Evolutionary conservation across 345 rosid genomes (phyloP).

Genomic region (Citrus sinensis): DVS_A1.0 CM039164.1:26612001-26612500

Average conservation of each 20-base stretch:
- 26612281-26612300: constrained; percentile 25
- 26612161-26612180: not conserved
- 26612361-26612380: constrained; percentile 89
- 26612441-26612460: constrained; percentile 72
- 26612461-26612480: constrained; percentile 89
- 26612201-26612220: not conserved
- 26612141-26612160: not conserved
- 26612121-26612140: not conserved
- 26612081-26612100: not conserved
- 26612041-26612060: not conserved
- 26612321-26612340: constrained; percentile 81
- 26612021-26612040: not conserved
- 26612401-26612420: constrained; percentile 68
- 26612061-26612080: not conserved
- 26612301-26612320: constrained; percentile 98
- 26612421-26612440: constrained; percentile 85
- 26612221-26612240: not conserved
- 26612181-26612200: not conserved
- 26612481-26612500: constrained; percentile 95
- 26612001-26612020: not conserved
- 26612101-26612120: not conserved
- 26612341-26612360: constrained; percentile 86
- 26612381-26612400: constrained; percentile 86
- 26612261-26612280: constrained; percentile 4
- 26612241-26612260: not conserved